These are phyloP conservation scores for Fusarium albidum DNA, from an alignment of 2,329 filamentous ascomycete species.

Conservation along the genomic window DNA sequence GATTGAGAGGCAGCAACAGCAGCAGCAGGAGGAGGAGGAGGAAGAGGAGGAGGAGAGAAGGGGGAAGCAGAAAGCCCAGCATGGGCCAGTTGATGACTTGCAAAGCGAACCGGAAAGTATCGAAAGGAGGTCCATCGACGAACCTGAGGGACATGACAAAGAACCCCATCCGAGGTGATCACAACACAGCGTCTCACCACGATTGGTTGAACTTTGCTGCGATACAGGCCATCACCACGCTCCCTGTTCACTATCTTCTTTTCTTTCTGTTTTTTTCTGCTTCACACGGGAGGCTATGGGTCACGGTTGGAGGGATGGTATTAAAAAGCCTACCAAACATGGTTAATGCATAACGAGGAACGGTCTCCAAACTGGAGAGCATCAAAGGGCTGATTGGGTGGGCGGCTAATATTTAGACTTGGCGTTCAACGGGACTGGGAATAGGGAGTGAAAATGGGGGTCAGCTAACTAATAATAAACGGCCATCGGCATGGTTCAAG, in stretches of 20 bases:
- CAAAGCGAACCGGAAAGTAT: constrained; percentile 5
- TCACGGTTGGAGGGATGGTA: background rate
- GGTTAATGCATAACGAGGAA: constrained; percentile 20
- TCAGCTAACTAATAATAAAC: background rate
- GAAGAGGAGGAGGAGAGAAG: constrained; percentile 29
- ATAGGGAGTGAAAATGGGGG: background rate
- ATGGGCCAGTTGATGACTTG: constrained; percentile 7
- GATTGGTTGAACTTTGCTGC: background rate
- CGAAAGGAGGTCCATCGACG: constrained; percentile 10
- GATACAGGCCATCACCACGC: background rate
- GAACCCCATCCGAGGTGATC: background rate
- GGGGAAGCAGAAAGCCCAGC: background rate
- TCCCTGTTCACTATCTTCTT: background rate
- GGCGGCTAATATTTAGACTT: background rate
- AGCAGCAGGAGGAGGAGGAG: constrained; percentile 29
- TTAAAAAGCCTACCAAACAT: background rate
- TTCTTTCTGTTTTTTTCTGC: background rate
- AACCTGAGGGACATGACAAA: background rate
- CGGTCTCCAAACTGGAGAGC: background rate
- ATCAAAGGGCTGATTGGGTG: constrained; percentile 4
- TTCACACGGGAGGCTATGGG: background rate
- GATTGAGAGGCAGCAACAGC: constrained; percentile 28
- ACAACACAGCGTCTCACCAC: too few species aligned
- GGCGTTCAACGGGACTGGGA: constrained; percentile 4
- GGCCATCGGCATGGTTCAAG: too few species aligned